Percentiles rank a stretch among this genome's conserved stretches.
Conservation (phyloP, 2,329 filamentous ascomycete genomes). For the Ceratocystis colombiana region DNA sequence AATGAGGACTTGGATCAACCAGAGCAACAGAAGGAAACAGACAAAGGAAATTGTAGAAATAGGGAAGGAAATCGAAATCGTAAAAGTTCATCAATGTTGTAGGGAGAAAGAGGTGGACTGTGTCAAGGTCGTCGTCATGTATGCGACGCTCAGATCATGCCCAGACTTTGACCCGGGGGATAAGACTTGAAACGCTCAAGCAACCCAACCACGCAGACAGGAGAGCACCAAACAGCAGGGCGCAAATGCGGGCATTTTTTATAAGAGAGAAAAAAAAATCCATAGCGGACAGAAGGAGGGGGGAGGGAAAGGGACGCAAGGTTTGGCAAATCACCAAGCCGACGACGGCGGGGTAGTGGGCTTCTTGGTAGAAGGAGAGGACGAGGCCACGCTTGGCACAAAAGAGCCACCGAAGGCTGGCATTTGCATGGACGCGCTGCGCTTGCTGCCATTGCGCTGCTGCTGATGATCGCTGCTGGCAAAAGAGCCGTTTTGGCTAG, state of each 20-base stretch:
- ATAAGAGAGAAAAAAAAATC: neutral
- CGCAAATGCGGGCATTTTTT: neutral
- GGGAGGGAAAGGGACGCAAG: neutral
- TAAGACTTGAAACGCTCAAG: neutral
- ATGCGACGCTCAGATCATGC: neutral
- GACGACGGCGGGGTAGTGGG: slow-evolving; percentile 10
- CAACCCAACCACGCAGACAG: neutral
- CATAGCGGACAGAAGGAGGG: too few species aligned
- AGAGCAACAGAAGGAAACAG: neutral
- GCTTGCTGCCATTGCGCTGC: slow-evolving; percentile 13
- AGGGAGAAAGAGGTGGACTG: neutral
- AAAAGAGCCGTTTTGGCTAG: slow-evolving; percentile 10
- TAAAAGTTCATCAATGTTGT: slow-evolving; percentile 13
- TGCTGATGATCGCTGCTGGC: slow-evolving; percentile 7
- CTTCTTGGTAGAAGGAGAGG: slow-evolving; percentile 1
- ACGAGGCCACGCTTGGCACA: neutral
- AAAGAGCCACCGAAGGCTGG: slow-evolving; percentile 21
- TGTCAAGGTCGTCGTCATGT: neutral
- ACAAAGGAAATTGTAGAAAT: slow-evolving; percentile 2
- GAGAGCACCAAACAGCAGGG: neutral
- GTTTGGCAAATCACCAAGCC: neutral
- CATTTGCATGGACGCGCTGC: slow-evolving; percentile 20
- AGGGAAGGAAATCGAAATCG: neutral
- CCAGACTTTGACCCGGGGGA: neutral
- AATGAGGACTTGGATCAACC: neutral